Base-by-base conservation (phyloP, 1,284 basidiomycete species). In the Marasmius tenuissimus region DNA sequence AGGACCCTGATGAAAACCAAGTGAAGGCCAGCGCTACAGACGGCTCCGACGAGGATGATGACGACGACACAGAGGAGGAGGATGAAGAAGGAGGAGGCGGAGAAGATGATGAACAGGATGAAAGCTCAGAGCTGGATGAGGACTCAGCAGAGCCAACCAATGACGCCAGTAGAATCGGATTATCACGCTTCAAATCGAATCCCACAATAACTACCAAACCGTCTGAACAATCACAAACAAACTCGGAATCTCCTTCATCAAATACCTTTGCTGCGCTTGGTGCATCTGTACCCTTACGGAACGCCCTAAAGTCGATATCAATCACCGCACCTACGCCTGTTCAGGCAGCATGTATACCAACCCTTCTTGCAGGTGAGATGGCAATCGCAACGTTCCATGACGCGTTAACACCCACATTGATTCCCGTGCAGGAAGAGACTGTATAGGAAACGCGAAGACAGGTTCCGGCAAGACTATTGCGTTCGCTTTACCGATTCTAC, bases 401-500 rank as follows among this genome's bases (percentile, higher is more conserved):
- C 4, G 18, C 22, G 42, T 27, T 16, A 51, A 22, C 35, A 33
- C 33, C 27, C 14, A 45, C 2, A 3, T 39, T 38, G 20, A 18
- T 16, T 22, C 12, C 49, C 2, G 8, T 22, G 49, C 35, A 92
- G 94, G 90, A 61, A 85, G 88, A 70, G 97, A 99, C 76, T 96
- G 94, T 72, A 94, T 98, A 65, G 97, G 97, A 37, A 96, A 97
- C 65, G 96, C 97, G 1, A 97, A 98, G 78, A 99, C 97, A 0
- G 97, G 97, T 63, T 96, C 93, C 9, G 97, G 97, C 69, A 99
- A 99, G 79, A 99, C 97, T 0, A 89, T 99, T 61, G 96, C 97
- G 0, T 99, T 99, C 69, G 95, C 97, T 1, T 77, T 99, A 10
- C 97, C 97, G 1, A 97, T 98, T 57, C 81, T 99, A 7, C 96